These are phyloP conservation scores for Cornus kousa DNA, from an alignment of 148 eudicot species.

Conservation along the genomic window DNA sequence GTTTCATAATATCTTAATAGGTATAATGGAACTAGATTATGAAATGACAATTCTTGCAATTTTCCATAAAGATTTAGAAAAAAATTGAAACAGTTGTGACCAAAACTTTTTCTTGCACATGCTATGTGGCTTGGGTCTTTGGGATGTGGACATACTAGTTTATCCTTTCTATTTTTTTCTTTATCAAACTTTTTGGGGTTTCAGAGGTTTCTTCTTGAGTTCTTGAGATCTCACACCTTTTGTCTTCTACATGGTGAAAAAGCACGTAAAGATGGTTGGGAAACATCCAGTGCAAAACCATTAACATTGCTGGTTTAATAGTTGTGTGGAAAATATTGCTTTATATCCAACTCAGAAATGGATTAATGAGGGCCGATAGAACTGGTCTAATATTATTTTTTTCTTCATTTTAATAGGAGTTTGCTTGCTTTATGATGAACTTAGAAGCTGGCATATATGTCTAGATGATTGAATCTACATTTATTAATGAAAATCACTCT, in stretches of 20 bases:
- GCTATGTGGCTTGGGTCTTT: neutral
- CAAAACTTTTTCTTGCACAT: neutral
- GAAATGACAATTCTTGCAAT: neutral
- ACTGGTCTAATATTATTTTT: neutral
- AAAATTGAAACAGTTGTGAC: neutral
- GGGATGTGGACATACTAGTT: neutral
- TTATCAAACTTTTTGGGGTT: neutral
- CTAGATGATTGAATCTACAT: neutral
- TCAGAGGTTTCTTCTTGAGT: neutral
- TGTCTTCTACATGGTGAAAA: neutral
- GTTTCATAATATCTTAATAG: neutral
- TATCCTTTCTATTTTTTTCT: neutral
- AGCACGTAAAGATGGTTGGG: neutral
- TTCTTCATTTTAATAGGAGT: neutral
- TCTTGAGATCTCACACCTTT: neutral
- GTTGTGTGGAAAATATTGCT: neutral
- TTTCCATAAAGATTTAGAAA: neutral
- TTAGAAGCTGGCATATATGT: neutral
- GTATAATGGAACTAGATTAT: neutral
- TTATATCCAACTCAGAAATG: neutral
- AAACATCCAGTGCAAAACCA: neutral
- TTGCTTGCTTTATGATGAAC: neutral
- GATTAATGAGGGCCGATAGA: neutral
- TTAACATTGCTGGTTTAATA: neutral
- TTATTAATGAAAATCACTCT: neutral